These are phyloP conservation scores for Paramarasmius palmivorus DNA, from an alignment of 1,284 basidiomycete genomes.

Conservation along the genomic window DNA sequence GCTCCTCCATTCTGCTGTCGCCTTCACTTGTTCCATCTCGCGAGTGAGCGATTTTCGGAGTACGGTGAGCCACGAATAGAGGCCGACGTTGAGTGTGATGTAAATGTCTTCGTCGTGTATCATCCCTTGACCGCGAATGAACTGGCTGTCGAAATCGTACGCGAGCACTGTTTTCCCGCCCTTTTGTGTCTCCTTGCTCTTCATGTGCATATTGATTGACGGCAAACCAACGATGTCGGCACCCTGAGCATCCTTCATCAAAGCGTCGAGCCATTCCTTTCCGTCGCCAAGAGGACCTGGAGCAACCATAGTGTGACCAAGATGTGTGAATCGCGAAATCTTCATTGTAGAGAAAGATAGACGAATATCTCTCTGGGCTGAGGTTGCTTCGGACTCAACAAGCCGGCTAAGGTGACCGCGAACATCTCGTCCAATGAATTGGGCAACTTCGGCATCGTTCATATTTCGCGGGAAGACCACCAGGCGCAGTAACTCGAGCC, in stretches of 20 bases:
- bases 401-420: slow-evolving; percentile 65
- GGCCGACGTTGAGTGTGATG: slow-evolving; percentile 77
- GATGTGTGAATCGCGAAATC: slow-evolving; percentile 68
- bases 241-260: slow-evolving; percentile 60
- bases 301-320: slow-evolving; percentile 43
- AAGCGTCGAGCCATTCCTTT: slow-evolving; percentile 52
- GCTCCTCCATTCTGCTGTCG: slow-evolving; percentile 51
- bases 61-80: slow-evolving; percentile 79
- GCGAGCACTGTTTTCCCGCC: slow-evolving; percentile 43
- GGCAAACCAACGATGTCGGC: slow-evolving; percentile 77
- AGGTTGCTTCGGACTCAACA: slow-evolving; percentile 47
- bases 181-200: slow-evolving; percentile 56
- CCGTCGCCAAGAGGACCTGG: slow-evolving; percentile 43
- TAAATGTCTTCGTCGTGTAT: slow-evolving; percentile 76
- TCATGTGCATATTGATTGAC: slow-evolving; percentile 78
- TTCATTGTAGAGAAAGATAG: slow-evolving; percentile 74
- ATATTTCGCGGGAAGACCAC: slow-evolving; percentile 78
- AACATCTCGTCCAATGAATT: slow-evolving; percentile 67
- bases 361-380: slow-evolving; percentile 60
- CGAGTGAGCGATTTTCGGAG: slow-evolving; percentile 71
- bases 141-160: slow-evolving; percentile 76
- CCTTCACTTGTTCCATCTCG: slow-evolving; percentile 73
- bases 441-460: slow-evolving; percentile 71
- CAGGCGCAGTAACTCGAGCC: slow-evolving; percentile 59
- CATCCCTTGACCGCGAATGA: slow-evolving; percentile 51